Percentiles rank a stretch among this genome's conserved stretches.
Conservation (phyloP, 148 eudicot genomes). For the Agrostemma githago region DNA sequence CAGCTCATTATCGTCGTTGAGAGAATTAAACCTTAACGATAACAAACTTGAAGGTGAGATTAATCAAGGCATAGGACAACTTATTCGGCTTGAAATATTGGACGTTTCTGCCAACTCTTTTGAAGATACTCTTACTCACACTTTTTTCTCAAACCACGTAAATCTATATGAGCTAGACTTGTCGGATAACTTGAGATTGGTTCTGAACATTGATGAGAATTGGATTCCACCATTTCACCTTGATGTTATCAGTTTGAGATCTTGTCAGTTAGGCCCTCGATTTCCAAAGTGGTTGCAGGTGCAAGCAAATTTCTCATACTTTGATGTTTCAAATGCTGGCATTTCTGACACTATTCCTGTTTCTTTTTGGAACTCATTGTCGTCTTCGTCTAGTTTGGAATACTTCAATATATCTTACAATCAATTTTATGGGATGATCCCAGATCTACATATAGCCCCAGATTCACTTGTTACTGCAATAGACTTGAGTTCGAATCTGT, state of each 20-base stretch:
- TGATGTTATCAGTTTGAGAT: constrained; percentile 2
- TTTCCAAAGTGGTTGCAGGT: constrained; percentile 25
- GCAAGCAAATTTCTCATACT: background rate
- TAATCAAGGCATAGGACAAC: constrained; percentile 11
- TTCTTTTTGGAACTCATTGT: constrained; percentile 10
- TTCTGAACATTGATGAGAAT: background rate
- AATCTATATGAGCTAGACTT: constrained; percentile 17
- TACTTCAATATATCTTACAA: constrained; percentile 19
- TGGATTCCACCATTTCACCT: constrained; percentile 17
- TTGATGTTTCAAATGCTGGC: no score
- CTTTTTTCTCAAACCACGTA: constrained; percentile 17
- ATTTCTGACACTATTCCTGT: constrained; percentile 14
- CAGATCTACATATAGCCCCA: background rate
- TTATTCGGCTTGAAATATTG: constrained; percentile 23
- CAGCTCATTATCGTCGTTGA: constrained; percentile 16
- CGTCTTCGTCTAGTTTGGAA: background rate
- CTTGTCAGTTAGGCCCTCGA: constrained; percentile 19
- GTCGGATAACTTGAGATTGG: constrained; percentile 19
- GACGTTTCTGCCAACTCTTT: constrained; percentile 22
- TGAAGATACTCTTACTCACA: no score
- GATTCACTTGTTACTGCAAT: background rate
- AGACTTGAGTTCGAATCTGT: constrained; percentile 16
- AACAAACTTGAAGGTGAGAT: constrained; percentile 23
- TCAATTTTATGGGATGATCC: constrained; percentile 9
- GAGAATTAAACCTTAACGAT: background rate